phyloP scores from a whole-genome alignment of 176 grass and related monocot genomes.

The Calamus simplicifolius region DNA sequence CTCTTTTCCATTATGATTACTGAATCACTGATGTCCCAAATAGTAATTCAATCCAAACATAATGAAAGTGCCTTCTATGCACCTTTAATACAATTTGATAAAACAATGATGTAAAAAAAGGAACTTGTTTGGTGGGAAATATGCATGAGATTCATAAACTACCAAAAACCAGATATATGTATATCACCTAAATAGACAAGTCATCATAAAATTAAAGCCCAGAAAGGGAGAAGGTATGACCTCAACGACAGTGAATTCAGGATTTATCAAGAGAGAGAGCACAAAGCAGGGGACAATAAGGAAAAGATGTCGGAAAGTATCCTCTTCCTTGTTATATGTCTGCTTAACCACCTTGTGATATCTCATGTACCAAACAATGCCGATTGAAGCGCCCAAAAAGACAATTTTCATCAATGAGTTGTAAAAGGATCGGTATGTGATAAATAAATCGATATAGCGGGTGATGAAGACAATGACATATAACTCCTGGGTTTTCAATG shows the following conservation, averaged over 20 bases:
- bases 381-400: constrained; percentile 10
- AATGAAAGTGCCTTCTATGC: too few relatives aligned
- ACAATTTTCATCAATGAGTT: constrained; percentile 20
- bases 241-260: not conserved
- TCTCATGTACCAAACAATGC: constrained; percentile 21
- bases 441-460: constrained; percentile 16
- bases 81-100: too few relatives aligned
- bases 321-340: constrained; percentile 20
- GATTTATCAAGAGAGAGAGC: constrained; percentile 3
- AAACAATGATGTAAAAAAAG: too few relatives aligned
- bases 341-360: constrained; percentile 17
- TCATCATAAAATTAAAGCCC: too few relatives aligned
- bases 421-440: constrained; percentile 6
- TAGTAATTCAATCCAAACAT: too few relatives aligned
- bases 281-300: constrained; percentile 6
- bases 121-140: not conserved
- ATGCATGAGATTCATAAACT: not conserved
- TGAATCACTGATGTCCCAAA: too few relatives aligned
- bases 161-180: not conserved
- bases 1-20: too few relatives aligned
- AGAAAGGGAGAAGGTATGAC: not conserved
- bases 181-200: too few relatives aligned
- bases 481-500: constrained; percentile 11
- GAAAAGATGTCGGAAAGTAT: constrained; percentile 8
- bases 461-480: constrained; percentile 10